Evolutionary conservation across 164 flowering plant genomes (phyloP).

Genomic region (Houttuynia cordata): DNA sequence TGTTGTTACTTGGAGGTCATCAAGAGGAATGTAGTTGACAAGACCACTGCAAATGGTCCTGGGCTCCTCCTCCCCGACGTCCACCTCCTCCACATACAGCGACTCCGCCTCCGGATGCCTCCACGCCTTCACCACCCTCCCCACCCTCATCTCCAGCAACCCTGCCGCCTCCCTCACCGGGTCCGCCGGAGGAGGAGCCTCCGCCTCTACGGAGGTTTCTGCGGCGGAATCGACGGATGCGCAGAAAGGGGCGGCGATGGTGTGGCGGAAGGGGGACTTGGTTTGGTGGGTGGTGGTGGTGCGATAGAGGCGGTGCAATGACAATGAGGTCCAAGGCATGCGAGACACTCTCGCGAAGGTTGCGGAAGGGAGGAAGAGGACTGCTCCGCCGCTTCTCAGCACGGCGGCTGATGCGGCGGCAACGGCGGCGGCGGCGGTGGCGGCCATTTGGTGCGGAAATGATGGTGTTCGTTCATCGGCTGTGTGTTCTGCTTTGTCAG

Average conservation of each 20-base stretch:
- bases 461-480: neutral
- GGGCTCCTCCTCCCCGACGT: conserved; percentile 75
- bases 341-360: neutral
- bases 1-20: conserved; percentile 74
- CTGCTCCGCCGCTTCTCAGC: neutral
- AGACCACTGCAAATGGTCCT: conserved; percentile 90
- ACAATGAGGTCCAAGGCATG: neutral
- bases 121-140: conserved; percentile 63
- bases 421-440: neutral
- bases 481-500: too few relatives aligned
- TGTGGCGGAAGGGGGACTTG: neutral
- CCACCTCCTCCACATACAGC: conserved; percentile 93
- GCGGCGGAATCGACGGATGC: neutral
- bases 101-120: conserved; percentile 86
- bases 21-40: conserved; percentile 60
- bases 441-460: neutral
- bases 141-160: conserved; percentile 73
- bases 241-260: conserved; percentile 1
- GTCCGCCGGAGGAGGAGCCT: conserved; percentile 4
- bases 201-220: neutral
- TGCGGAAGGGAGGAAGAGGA: neutral
- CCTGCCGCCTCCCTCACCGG: conserved; percentile 36
- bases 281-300: neutral
- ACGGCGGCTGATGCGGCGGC: neutral
- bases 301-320: too few relatives aligned